Conservation (phyloP, 352 stramenopile genomes). For the Phytopythium ostracodes region DNA sequence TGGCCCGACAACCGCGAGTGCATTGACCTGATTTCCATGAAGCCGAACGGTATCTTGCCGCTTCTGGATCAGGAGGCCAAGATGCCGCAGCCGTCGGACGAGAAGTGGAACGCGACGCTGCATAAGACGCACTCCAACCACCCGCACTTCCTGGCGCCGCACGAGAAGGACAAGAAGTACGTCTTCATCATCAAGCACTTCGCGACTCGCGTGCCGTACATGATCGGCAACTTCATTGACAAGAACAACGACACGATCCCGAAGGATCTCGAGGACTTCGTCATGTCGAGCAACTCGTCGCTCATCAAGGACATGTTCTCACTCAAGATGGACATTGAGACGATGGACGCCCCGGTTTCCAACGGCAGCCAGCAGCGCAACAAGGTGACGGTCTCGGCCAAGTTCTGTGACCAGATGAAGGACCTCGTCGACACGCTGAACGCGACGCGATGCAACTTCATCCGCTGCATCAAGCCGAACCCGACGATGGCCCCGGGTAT, state of each 20-base stretch:
- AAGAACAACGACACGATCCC: slow-evolving; percentile 96
- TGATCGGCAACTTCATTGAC: slow-evolving; percentile 94
- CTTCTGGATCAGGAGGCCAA: slow-evolving; percentile 79
- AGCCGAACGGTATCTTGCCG: slow-evolving; percentile 78
- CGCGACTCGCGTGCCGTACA: slow-evolving; percentile 93
- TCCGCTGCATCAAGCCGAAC: slow-evolving; percentile 92
- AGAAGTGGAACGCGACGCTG: slow-evolving; percentile 82
- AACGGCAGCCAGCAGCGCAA: slow-evolving; percentile 39
- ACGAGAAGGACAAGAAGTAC: slow-evolving; percentile 89
- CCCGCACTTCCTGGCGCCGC: slow-evolving; percentile 66
- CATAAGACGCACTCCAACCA: slow-evolving; percentile 76
- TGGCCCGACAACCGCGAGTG: slow-evolving; percentile 85
- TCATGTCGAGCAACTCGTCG: slow-evolving; percentile 70
- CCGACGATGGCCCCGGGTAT: slow-evolving; percentile 62
- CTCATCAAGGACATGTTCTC: slow-evolving; percentile 86
- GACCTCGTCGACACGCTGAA: slow-evolving; percentile 84
- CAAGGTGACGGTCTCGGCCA: slow-evolving; percentile 67
- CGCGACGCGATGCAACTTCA: slow-evolving; percentile 83
- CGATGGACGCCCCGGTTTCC: slow-evolving; percentile 29
- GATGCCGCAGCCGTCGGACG: slow-evolving; percentile 74
- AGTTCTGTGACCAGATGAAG: slow-evolving; percentile 88
- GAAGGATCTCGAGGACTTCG: slow-evolving; percentile 88
- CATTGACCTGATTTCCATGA: slow-evolving; percentile 79
- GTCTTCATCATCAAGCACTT: slow-evolving; percentile 97
- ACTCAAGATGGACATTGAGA: slow-evolving; percentile 45